Base-by-base conservation (phyloP, 345 rosid species). In the Euclidium syriacum region DNA sequence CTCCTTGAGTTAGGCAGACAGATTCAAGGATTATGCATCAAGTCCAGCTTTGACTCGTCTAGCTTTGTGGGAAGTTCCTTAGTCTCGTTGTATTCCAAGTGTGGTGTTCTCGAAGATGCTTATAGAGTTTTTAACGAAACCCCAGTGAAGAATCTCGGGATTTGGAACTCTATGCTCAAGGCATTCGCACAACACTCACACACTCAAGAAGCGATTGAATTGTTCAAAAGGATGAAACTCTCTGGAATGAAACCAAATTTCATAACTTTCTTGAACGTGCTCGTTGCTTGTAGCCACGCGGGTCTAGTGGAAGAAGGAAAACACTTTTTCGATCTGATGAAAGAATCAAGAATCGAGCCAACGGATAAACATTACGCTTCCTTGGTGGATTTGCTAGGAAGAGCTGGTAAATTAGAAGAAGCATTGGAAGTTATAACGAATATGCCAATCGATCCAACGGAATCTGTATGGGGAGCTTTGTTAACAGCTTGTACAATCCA, bases 261-360 rank as follows among this genome's bases (percentile, higher is more conserved):
- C 64, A 81, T 87, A 24, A 78, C 91, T 5, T 87, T 83, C 65
- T 66, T 84, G 76, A 65, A 80, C 35, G 15, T 84, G 41, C 82
- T 87, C 7, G 79, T 84, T 75, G 91, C 95, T 55, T 85, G 95
- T 56, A 87, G 95, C 69, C 95, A 87, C 18, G 73, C 83, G 0
- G 91, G 95, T 36, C 65, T 84, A 42, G 82, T 87, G 18, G 68
- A 78, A 24, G 71, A 78, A 51, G 88, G 95, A 14, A 50, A 75
- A 29, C 26, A 52, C 16, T 85, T 78, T 65, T 87, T 85, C 73
- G 79, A 71, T 67, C 75, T 76, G 16, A 87, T 87, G 88, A 82
- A 81, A 67, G 64, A 69, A 49, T 64, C 74, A 27, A 79, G 85
- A 36, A 76, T 85, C 43, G 85, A 84, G 71, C 86, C 87, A 17